Evolutionary conservation across 139 green algal species (phyloP).

Genomic region (Trebouxia sp.): DNA sequence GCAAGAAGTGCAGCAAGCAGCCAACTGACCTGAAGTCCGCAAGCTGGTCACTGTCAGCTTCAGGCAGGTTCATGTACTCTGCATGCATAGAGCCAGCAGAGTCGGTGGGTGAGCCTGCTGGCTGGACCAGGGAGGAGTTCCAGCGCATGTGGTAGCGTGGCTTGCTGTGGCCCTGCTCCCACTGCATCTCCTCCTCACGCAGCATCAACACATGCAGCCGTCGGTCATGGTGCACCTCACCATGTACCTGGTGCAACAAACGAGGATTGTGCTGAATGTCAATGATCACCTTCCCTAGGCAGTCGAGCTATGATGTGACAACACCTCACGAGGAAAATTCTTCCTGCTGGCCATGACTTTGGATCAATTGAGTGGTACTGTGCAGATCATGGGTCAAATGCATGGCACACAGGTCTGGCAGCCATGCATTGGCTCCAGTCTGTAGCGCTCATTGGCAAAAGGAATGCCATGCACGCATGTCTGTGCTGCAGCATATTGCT

Average conservation of each 20-base stretch:
- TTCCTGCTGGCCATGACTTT: too few species aligned
- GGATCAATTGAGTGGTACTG: too few species aligned
- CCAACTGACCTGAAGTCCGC: slow-evolving; percentile 4
- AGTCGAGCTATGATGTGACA: too few species aligned
- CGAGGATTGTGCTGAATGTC: too few species aligned
- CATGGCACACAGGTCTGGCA: too few species aligned
- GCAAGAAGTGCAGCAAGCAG: background rate
- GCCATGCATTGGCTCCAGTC: too few species aligned
- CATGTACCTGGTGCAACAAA: slow-evolving; percentile 57
- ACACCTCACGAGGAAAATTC: too few species aligned
- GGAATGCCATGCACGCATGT: too few species aligned
- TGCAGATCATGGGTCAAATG: too few species aligned
- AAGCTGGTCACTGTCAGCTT: slow-evolving; percentile 15
- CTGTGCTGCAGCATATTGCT: too few species aligned
- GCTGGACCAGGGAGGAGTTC: background rate
- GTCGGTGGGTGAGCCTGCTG: slow-evolving; percentile 9
- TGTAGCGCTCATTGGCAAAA: too few species aligned
- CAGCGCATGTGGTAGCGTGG: slow-evolving; percentile 18
- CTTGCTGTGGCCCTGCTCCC: slow-evolving; percentile 23
- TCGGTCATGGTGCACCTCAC: slow-evolving; percentile 86
- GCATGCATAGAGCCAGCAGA: slow-evolving; percentile 29
- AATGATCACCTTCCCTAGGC: too few species aligned
- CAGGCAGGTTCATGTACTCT: slow-evolving; percentile 25
- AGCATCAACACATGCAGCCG: slow-evolving; percentile 92
- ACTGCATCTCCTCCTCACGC: slow-evolving; percentile 55